phyloP scores from a whole-genome alignment of 2,329 filamentous ascomycete species.

The Bisporella sp. region DNA sequence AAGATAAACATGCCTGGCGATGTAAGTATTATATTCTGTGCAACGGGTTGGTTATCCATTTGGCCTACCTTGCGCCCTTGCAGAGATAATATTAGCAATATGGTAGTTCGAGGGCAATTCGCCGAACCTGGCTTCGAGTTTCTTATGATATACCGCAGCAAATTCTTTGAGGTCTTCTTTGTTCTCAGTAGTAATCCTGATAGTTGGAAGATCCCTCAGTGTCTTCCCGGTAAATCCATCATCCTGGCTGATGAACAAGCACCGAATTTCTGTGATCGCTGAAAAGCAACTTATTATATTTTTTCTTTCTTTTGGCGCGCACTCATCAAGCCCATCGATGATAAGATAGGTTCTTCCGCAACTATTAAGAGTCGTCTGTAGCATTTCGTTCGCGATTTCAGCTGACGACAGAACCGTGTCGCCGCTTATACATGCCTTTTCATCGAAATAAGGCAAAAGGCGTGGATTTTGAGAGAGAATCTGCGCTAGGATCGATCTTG shows the following conservation, averaged over 20 bases:
- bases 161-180: background rate
- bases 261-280: background rate
- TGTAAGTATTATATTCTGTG: too few species aligned
- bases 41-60: background rate
- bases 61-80: background rate
- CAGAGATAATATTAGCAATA: background rate
- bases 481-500: too few species aligned
- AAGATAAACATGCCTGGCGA: too few species aligned
- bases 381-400: too few species aligned
- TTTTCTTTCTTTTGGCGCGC: background rate
- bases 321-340: background rate
- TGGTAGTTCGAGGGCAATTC: background rate
- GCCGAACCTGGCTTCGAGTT: background rate
- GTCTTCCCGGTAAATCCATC: background rate
- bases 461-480: too few species aligned
- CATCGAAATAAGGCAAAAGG: too few species aligned
- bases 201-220: background rate
- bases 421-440: too few species aligned
- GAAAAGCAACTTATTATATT: background rate
- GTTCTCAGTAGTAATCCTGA: background rate
- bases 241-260: background rate
- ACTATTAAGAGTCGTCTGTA: background rate
- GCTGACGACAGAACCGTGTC: too few species aligned
- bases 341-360: background rate
- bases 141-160: background rate